A percentile compares a stretch with the other conserved stretches of the same genome.
Evolutionary conservation across 1,284 basidiomycete genomes (phyloP).

Genomic region (Moesziomyces antarcticus): DNA sequence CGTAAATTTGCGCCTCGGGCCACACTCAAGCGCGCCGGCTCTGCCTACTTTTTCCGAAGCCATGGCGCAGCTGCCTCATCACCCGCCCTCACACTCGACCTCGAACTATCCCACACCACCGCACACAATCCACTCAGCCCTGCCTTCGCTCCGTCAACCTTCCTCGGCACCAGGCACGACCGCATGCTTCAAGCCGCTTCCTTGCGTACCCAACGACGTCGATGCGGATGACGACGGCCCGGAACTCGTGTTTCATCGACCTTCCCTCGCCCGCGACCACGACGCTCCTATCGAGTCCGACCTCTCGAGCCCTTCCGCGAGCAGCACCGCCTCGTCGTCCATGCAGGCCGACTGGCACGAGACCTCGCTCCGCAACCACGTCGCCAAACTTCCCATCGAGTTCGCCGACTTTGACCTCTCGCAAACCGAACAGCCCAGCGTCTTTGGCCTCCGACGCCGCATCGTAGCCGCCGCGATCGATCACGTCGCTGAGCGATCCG

Average conservation of each 20-base stretch:
- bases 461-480: conserved; percentile 42
- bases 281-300: conserved; percentile 35
- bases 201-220: conserved; percentile 31
- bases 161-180: background rate
- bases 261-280: conserved; percentile 1
- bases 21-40: too few species aligned
- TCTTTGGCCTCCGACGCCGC: conserved; percentile 37
- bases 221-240: conserved; percentile 17
- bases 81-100: background rate
- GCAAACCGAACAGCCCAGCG: conserved; percentile 36
- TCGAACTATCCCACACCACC: background rate
- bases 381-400: conserved; percentile 30
- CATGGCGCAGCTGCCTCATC: too few species aligned
- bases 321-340: conserved; percentile 24
- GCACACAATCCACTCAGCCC: background rate
- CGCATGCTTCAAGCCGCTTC: conserved; percentile 16
- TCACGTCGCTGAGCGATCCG: conserved; percentile 4
- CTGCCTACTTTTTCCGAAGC: too few species aligned
- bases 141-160: background rate
- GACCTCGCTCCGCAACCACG: conserved; percentile 33
- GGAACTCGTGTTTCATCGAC: conserved; percentile 14
- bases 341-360: conserved; percentile 42
- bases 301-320: conserved; percentile 31
- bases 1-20: too few species aligned
- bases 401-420: conserved; percentile 25